These are phyloP conservation scores for Pichia sp. DNA, from an alignment of 1,139 yeast species.

Conservation along the genomic window DNA sequence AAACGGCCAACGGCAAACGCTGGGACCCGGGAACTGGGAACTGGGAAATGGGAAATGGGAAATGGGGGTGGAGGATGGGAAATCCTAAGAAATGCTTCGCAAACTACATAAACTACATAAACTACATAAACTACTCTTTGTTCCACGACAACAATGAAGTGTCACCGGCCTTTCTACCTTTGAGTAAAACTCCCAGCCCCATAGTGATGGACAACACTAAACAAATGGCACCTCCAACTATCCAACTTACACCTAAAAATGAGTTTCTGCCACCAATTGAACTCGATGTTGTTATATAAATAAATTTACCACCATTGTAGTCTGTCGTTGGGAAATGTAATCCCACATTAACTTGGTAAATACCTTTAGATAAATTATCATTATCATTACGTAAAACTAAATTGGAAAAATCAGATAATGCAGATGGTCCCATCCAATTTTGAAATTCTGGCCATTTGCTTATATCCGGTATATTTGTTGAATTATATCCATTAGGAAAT, in stretches of 20 bases:
- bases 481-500: constrained; percentile 88
- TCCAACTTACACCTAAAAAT: constrained; percentile 83
- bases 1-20: neutral
- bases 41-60: no score
- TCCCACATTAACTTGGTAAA: constrained; percentile 66
- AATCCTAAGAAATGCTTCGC: no score
- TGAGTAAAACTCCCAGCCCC: constrained; percentile 52
- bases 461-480: constrained; percentile 76
- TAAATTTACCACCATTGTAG: constrained; percentile 74
- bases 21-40: no score
- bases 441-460: constrained; percentile 77
- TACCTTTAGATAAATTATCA: constrained; percentile 54
- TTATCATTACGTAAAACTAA: constrained; percentile 75
- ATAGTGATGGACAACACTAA: constrained; percentile 53
- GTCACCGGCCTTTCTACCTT: constrained; percentile 74
- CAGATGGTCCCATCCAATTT: constrained; percentile 97
- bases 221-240: constrained; percentile 90
- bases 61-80: neutral
- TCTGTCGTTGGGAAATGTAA: constrained; percentile 83
- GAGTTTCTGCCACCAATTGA: constrained; percentile 87
- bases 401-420: constrained; percentile 78
- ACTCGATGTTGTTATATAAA: constrained; percentile 77
- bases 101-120: neutral
- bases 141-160: constrained; percentile 71
- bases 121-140: constrained; percentile 7